A percentile compares a stretch with the other conserved stretches of the same genome.
phyloP scores from a whole-genome alignment of 495 filamentous ascomycete genomes.

The Amphirosellinia nigrospora region DNA sequence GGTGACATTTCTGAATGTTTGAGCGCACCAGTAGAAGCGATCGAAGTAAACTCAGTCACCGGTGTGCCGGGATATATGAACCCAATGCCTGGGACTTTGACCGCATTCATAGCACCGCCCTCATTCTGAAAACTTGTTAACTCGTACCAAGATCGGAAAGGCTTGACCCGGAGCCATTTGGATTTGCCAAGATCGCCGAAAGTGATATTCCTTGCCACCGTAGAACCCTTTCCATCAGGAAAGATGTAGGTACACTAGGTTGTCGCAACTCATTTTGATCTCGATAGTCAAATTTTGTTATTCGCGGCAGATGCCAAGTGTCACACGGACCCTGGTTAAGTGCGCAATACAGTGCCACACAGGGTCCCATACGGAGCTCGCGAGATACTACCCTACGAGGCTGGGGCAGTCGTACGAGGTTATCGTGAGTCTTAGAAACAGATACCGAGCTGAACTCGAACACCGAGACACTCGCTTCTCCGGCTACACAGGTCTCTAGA shows the following conservation, averaged over 20 bases:
- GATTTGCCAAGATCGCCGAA: slow-evolving; percentile 2
- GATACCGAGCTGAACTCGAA: too few species aligned
- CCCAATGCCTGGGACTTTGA: slow-evolving; percentile 14
- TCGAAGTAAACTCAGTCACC: neutral
- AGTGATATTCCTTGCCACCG: neutral
- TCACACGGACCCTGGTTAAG: too few species aligned
- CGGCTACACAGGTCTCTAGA: too few species aligned
- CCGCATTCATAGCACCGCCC: neutral
- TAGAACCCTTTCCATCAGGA: neutral
- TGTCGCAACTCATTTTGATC: neutral
- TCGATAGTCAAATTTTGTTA: slow-evolving; percentile 5
- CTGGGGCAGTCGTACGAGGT: too few species aligned
- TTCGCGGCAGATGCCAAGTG: too few species aligned
- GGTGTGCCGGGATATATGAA: neutral
- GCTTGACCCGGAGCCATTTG: slow-evolving; percentile 3
- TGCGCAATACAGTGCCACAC: too few species aligned
- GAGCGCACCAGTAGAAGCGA: slow-evolving; percentile 17
- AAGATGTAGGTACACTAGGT: slow-evolving; percentile 4
- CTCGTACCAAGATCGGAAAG: slow-evolving; percentile 12
- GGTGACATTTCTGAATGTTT: slow-evolving; percentile 15
- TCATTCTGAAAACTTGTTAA: neutral
- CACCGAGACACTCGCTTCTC: too few species aligned
- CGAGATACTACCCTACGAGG: too few species aligned
- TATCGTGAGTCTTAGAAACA: too few species aligned
- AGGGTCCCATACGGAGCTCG: too few species aligned